Percentiles rank a stretch among this genome's conserved stretches.
Conservation (phyloP, 1,139 yeast species). For the Lodderomyces orthopsilosis region DNA sequence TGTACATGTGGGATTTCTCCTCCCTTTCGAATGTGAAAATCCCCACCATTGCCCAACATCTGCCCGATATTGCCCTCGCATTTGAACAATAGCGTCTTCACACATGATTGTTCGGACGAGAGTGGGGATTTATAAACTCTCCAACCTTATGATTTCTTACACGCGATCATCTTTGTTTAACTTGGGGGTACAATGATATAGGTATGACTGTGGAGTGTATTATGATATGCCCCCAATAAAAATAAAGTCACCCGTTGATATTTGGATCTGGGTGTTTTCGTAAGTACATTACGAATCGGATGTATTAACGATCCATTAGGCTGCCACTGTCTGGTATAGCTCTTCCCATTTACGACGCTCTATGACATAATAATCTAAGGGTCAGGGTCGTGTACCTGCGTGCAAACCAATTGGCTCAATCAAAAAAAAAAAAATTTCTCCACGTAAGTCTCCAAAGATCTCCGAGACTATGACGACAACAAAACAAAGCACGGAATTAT, state of each 20-base stretch:
- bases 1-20: not conserved
- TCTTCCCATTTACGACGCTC: not conserved
- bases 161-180: no score
- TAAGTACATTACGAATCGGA: not conserved
- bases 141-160: no score
- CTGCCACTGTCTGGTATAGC: no score
- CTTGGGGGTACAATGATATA: no score
- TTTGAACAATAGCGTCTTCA: not conserved
- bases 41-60: slow-evolving; percentile 1
- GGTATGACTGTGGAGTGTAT: no score
- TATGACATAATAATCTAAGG: not conserved
- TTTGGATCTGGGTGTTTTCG: not conserved
- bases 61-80: not conserved
- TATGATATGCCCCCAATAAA: no score
- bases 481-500: not conserved
- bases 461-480: not conserved
- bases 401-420: not conserved
- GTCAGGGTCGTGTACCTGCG: not conserved
- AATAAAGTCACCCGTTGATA: not conserved
- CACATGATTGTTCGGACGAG: not conserved
- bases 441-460: not conserved
- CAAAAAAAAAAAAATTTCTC: not conserved
- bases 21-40: no score
- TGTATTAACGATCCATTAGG: no score
- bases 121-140: not conserved